phyloP scores from a whole-genome alignment of 805 yeast genomes.

The Ogataea chonburiensis region DNA sequence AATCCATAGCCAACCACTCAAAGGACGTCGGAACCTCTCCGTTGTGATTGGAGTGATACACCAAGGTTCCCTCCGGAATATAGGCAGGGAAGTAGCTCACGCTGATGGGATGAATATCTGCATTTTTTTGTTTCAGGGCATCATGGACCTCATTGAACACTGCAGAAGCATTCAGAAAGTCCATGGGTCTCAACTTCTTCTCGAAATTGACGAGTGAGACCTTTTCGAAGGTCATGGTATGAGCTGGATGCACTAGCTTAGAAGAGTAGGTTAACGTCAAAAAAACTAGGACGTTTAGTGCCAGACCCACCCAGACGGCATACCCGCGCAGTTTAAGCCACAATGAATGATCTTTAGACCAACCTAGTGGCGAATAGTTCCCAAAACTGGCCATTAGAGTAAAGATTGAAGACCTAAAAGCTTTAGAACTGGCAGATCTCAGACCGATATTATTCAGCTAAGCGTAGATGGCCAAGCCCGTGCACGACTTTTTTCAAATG shows the following conservation, averaged over 20 bases:
- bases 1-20: constrained; percentile 68
- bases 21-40: constrained; percentile 43
- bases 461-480: constrained; percentile 1
- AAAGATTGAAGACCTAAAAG: neutral
- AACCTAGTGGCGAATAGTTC: constrained; percentile 1
- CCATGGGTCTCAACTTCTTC: constrained; percentile 33
- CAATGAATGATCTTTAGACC: neutral
- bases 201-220: constrained; percentile 25
- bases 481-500: constrained; percentile 2
- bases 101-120: constrained; percentile 55
- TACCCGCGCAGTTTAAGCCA: constrained; percentile 1
- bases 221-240: neutral
- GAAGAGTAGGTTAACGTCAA: neutral
- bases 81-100: constrained; percentile 59
- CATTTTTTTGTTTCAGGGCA: constrained; percentile 50
- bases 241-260: neutral
- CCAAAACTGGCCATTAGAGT: constrained; percentile 1
- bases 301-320: constrained; percentile 3
- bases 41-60: constrained; percentile 50
- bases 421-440: neutral
- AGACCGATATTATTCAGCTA: constrained; percentile 3
- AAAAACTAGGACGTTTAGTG: constrained; percentile 2
- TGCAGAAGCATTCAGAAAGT: constrained; percentile 49
- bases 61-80: constrained; percentile 55
- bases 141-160: constrained; percentile 54